These are phyloP conservation scores for Papiliotrema terrestris DNA, from an alignment of 1,284 basidiomycete genomes.

Conservation along the genomic window DNA sequence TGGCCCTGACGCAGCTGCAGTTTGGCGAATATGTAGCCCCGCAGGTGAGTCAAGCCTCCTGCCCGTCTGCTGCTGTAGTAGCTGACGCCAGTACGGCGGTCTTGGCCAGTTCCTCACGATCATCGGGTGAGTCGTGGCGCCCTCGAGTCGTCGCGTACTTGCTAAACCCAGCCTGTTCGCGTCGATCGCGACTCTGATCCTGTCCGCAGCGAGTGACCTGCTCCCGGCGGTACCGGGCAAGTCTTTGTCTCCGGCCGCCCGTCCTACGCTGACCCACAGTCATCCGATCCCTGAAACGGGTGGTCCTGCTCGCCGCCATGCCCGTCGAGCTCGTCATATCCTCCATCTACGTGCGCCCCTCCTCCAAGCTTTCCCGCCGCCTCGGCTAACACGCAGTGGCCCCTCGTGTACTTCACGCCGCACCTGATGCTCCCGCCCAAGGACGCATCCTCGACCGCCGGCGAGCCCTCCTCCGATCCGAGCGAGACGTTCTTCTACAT, in stretches of 20 bases:
- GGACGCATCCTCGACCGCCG: slow-evolving; percentile 15
- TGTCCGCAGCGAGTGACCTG: slow-evolving; percentile 55
- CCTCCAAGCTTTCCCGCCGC: background rate
- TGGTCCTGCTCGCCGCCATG: slow-evolving; percentile 60
- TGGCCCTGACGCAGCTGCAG: slow-evolving; percentile 22
- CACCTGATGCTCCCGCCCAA: slow-evolving; percentile 37
- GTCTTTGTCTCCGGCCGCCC: slow-evolving; percentile 31
- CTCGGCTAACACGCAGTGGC: slow-evolving; percentile 29
- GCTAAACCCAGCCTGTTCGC: slow-evolving; percentile 46
- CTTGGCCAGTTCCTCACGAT: slow-evolving; percentile 71
- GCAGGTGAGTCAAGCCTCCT: slow-evolving; percentile 23
- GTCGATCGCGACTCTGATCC: slow-evolving; percentile 56
- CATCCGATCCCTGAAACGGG: slow-evolving; percentile 55
- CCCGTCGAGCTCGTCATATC: slow-evolving; percentile 66
- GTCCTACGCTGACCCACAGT: too few species aligned
- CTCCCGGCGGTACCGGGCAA: slow-evolving; percentile 54
- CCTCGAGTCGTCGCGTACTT: background rate
- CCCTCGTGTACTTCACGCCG: slow-evolving; percentile 33
- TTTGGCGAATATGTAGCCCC: slow-evolving; percentile 23
- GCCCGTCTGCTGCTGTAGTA: background rate
- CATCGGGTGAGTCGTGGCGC: slow-evolving; percentile 64
- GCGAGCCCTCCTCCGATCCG: slow-evolving; percentile 49
- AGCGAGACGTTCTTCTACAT: slow-evolving; percentile 52
- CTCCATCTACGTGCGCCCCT: slow-evolving; percentile 57
- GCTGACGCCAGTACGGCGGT: slow-evolving; percentile 33